Percentiles rank a stretch among this genome's conserved stretches.
These are phyloP conservation scores for Trichoderma oligosporum DNA, from an alignment of 2,329 filamentous ascomycete genomes.

Conservation along the genomic window DNA sequence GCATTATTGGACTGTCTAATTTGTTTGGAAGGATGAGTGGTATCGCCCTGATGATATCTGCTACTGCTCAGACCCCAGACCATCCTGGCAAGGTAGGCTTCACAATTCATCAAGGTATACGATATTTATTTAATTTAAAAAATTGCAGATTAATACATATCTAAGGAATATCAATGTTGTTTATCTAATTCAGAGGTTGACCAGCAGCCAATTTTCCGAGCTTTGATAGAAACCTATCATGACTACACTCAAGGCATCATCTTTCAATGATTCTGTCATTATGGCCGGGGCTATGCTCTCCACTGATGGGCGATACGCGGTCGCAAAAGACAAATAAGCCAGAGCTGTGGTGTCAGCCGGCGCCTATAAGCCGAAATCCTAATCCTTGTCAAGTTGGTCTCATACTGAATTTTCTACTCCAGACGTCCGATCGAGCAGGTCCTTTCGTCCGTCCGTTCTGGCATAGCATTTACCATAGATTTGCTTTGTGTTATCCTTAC, in stretches of 20 bases:
- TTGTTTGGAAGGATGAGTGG: constrained; percentile 6
- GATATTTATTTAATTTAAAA: neutral
- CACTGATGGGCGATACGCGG: neutral
- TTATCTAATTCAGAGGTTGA: constrained; percentile 1
- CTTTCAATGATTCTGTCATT: neutral
- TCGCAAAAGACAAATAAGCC: neutral
- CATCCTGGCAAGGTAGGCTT: constrained; percentile 6
- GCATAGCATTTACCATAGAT: too few species aligned
- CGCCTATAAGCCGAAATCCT: too few species aligned
- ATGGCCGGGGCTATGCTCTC: neutral
- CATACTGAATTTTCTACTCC: neutral
- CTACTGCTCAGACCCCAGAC: neutral
- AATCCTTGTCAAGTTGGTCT: neutral
- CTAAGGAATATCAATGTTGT: constrained; percentile 2
- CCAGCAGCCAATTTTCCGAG: neutral
- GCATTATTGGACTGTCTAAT: neutral
- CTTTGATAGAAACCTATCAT: neutral
- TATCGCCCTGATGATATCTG: neutral
- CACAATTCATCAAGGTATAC: neutral
- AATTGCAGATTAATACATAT: neutral
- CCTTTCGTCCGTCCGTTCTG: too few species aligned
- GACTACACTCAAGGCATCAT: constrained; percentile 4
- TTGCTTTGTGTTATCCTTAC: too few species aligned
- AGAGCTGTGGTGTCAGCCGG: too few species aligned
- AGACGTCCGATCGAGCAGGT: too few species aligned